Conservation (phyloP, 2,329 filamentous ascomycete species). For the Xylariales sp. region DNA sequence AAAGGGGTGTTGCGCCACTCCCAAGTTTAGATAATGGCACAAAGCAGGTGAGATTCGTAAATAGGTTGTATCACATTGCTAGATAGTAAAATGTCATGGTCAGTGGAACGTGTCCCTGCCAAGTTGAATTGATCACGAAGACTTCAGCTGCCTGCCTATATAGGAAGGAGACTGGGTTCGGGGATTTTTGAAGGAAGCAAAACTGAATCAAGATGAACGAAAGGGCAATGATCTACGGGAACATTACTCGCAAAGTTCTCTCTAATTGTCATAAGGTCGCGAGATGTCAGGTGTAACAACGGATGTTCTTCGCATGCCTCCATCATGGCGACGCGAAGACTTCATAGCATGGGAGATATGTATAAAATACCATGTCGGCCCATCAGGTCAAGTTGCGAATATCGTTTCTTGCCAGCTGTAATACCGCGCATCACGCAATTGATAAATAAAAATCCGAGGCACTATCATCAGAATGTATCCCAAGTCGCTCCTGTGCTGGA, state of each 20-base stretch:
- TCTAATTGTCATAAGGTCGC: background rate
- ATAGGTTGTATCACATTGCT: background rate
- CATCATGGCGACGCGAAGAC: background rate
- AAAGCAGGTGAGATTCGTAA: background rate
- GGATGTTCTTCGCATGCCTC: background rate
- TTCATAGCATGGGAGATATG: background rate
- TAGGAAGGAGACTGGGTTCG: constrained; percentile 19
- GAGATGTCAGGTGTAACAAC: background rate
- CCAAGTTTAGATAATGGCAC: background rate
- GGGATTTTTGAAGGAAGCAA: constrained; percentile 9
- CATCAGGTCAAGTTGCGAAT: background rate
- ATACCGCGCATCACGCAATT: background rate
- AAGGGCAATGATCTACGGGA: constrained; percentile 22
- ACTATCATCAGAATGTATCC: constrained; percentile 21
- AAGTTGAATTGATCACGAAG: constrained; percentile 1
- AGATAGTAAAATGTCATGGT: background rate
- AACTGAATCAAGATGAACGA: constrained; percentile 5
- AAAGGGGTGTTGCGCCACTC: background rate
- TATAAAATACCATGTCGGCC: background rate
- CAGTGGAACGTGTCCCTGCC: constrained; percentile 2
- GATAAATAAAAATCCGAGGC: background rate
- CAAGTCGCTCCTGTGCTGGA: constrained; percentile 16
- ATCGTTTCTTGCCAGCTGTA: background rate
- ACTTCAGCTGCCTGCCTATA: constrained; percentile 13
- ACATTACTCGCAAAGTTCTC: background rate